Base-by-base conservation (phyloP, 148 eudicot species). In the Rhododendron griersonianum region DNA sequence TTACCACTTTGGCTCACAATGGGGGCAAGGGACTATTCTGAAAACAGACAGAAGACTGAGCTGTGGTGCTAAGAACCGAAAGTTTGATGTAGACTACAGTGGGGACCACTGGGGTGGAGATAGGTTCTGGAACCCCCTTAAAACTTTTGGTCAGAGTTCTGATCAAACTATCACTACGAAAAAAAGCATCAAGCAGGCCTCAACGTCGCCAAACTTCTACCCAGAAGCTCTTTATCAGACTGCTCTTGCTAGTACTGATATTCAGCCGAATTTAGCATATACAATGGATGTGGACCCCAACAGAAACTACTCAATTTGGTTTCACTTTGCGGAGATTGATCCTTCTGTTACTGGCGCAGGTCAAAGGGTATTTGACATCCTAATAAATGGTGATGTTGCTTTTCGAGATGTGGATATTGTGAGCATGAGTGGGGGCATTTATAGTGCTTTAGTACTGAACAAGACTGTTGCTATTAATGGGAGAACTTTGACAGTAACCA, bases 261-360 rank as follows among this genome's bases (percentile, higher is more conserved):
- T 25, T 86, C 91, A 90, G 85, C 92, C 98, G 25, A 94, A 93
- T 84, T 84, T 98, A 75, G 73, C 83, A 0, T 95, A 91, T 87
- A 91, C 95, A 35, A 91, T 93, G 91, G 99, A 94, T 82, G 98
- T 98, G 80, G 97, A 98, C 37, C 98, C 99, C 77, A 95, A 92
- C 84, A 91, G 94, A 83, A 95, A 98, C 89, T 98, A 95, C 87
- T 95, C 98, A 51, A 85, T 98, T 74, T 98, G 99, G 99, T 90
- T 98, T 55, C 99, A 98, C 87, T 98, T 98, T 91, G 95, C 98
- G 1, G 99, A 98, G 91, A 95, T 95, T 86, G 98, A 95, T 89
- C 90, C 98, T 85, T 93, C 95, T 53, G 83, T 98, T 11, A 94
- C 93, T 55, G 92, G 86, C 50, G 87, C 83, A 23, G 96, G 98